These are phyloP conservation scores for Helenozyma baotianmanensis DNA, from an alignment of 805 yeast species.

Conservation along the genomic window DNA sequence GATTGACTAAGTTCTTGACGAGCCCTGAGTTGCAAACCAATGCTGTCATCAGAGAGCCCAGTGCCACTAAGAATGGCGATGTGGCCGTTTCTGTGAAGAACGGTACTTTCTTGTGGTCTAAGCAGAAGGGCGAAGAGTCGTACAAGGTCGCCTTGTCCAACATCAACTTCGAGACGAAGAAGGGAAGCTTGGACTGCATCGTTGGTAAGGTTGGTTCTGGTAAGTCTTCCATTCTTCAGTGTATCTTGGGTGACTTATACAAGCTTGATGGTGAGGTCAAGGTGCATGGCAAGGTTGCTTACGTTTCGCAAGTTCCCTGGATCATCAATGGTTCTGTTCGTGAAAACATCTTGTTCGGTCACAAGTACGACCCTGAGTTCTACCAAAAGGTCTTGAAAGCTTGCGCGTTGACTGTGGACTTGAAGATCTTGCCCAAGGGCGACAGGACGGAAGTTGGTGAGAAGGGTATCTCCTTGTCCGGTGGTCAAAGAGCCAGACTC, in stretches of 20 bases:
- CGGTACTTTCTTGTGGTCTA: slow-evolving; percentile 77
- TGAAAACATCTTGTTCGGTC: slow-evolving; percentile 90
- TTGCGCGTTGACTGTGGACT: slow-evolving; percentile 80
- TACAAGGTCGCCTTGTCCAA: slow-evolving; percentile 64
- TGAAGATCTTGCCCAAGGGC: slow-evolving; percentile 78
- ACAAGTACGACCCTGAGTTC: slow-evolving; percentile 72
- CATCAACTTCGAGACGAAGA: slow-evolving; percentile 58
- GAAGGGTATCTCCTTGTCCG: slow-evolving; percentile 92
- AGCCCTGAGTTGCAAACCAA: slow-evolving; percentile 80
- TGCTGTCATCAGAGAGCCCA: slow-evolving; percentile 54
- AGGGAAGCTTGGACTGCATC: slow-evolving; percentile 78
- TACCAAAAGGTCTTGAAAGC: slow-evolving; percentile 79
- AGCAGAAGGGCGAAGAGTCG: slow-evolving; percentile 50
- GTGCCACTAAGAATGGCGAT: slow-evolving; percentile 57
- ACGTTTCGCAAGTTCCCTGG: slow-evolving; percentile 95
- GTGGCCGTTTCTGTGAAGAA: slow-evolving; percentile 56
- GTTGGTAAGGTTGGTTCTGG: slow-evolving; percentile 92
- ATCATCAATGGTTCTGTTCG: slow-evolving; percentile 91
- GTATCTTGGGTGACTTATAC: slow-evolving; percentile 77
- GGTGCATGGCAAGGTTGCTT: slow-evolving; percentile 76
- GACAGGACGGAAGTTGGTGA: slow-evolving; percentile 94
- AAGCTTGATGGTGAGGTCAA: slow-evolving; percentile 68
- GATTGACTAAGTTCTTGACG: slow-evolving; percentile 70
- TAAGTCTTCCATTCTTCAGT: slow-evolving; percentile 76
- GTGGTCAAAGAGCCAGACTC: slow-evolving; percentile 96